phyloP scores from a whole-genome alignment of 108 stramenopile species.

The Discostella pseudostelligera region DNA sequence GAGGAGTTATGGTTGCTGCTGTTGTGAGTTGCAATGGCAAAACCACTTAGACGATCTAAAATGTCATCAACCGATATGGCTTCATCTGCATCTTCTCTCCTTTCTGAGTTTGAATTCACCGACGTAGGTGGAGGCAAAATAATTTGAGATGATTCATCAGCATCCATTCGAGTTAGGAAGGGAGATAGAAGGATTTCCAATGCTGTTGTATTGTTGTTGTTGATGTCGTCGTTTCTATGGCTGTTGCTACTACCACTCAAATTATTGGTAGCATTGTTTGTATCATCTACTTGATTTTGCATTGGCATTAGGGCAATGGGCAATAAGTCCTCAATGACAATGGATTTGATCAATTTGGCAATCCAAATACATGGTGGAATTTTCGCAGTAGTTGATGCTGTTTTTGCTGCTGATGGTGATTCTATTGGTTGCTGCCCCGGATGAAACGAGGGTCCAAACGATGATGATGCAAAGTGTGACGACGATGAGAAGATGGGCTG shows the following conservation, averaged over 20 bases:
- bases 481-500: not conserved
- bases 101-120: no score
- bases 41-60: slow-evolving; percentile 36
- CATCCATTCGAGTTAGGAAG: slow-evolving; percentile 3
- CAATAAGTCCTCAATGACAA: not conserved
- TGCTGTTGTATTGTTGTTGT: not conserved
- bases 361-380: not conserved
- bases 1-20: not conserved
- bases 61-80: slow-evolving; percentile 19
- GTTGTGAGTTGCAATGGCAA: not conserved
- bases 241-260: not conserved
- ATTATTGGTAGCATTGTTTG: not conserved
- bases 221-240: not conserved
- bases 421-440: not conserved
- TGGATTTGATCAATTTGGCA: not conserved
- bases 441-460: not conserved
- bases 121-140: not conserved
- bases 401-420: no score
- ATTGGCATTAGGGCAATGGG: not conserved
- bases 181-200: not conserved
- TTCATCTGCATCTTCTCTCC: no score
- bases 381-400: not conserved
- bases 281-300: not conserved
- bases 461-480: not conserved
- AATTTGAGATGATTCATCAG: not conserved